Evolutionary conservation across 768 basidiomycete genomes (phyloP).

Genomic region (Termitomyces heimii): DNA sequence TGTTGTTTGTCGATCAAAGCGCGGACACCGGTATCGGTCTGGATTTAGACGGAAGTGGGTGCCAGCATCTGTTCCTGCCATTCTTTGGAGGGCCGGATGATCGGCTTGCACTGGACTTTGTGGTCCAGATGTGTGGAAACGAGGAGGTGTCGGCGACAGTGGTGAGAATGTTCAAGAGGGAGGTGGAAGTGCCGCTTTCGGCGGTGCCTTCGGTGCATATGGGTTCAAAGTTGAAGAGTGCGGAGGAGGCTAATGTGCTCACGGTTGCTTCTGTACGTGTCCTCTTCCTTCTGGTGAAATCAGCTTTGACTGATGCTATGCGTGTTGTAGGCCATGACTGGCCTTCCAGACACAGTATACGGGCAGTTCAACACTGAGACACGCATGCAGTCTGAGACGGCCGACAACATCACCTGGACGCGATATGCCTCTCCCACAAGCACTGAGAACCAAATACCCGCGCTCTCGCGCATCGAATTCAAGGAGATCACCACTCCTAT

Average conservation of each 20-base stretch:
- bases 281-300: conserved; percentile 4
- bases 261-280: conserved; percentile 45
- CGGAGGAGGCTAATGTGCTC: conserved; percentile 31
- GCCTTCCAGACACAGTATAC: conserved; percentile 67
- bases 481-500: conserved; percentile 43
- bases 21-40: conserved; percentile 13
- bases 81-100: conserved; percentile 97
- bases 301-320: neutral
- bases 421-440: conserved; percentile 41
- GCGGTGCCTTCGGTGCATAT: conserved; percentile 23
- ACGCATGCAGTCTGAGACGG: conserved; percentile 73
- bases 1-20: conserved; percentile 73
- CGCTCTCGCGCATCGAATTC: conserved; percentile 61
- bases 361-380: conserved; percentile 57
- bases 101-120: conserved; percentile 77
- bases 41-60: conserved; percentile 19
- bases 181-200: conserved; percentile 17
- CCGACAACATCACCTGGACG: conserved; percentile 74
- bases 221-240: conserved; percentile 15
- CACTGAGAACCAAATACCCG: conserved; percentile 13
- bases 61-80: conserved; percentile 73
- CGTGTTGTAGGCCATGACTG: conserved; percentile 23
- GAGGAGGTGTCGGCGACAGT: conserved; percentile 68
- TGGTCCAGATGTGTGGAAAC: conserved; percentile 76
- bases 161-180: conserved; percentile 53